phyloP scores from a whole-genome alignment of 306 rosid genomes.

The Dryas drummondii region DNA sequence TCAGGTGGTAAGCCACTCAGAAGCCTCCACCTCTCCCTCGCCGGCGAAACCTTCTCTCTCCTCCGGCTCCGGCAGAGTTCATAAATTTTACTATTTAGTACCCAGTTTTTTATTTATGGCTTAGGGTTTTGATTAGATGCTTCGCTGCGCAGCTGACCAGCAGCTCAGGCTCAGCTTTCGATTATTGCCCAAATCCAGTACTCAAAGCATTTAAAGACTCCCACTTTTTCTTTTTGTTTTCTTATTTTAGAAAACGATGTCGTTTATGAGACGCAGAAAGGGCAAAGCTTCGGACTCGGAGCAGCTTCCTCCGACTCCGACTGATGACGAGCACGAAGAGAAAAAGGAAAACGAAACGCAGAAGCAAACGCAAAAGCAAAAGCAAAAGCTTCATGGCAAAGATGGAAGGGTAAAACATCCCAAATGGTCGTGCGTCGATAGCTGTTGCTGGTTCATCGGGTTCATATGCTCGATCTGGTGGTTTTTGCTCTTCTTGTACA shows the following conservation, averaged over 20 bases:
- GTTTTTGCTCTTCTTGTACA: constrained; percentile 58
- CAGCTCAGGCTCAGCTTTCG: no score
- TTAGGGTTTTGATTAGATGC: constrained; percentile 23
- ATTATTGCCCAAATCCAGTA: neutral
- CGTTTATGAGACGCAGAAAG: constrained; percentile 62
- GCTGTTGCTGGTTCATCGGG: constrained; percentile 77
- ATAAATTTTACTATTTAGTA: no score
- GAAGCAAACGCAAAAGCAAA: constrained; percentile 7
- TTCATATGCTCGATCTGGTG: constrained; percentile 70
- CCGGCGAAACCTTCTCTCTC: neutral
- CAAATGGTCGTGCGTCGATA: constrained; percentile 60
- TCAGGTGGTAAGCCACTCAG: constrained; percentile 7
- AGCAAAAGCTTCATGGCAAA: neutral
- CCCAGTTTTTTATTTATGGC: neutral
- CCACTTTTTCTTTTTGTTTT: neutral
- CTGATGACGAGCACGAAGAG: constrained; percentile 16
- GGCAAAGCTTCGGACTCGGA: constrained; percentile 16
- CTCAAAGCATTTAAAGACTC: neutral
- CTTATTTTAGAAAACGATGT: constrained; percentile 35
- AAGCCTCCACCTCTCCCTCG: constrained; percentile 17
- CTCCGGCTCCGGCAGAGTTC: neutral
- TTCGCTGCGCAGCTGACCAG: constrained; percentile 12
- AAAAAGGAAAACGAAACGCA: constrained; percentile 19
- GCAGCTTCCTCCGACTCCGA: neutral
- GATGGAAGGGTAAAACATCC: neutral